A percentile compares a stretch with the other conserved stretches of the same genome.
Conservation (phyloP, 176 grass and related monocot species). For the Coix lacrymajobi region DNA sequence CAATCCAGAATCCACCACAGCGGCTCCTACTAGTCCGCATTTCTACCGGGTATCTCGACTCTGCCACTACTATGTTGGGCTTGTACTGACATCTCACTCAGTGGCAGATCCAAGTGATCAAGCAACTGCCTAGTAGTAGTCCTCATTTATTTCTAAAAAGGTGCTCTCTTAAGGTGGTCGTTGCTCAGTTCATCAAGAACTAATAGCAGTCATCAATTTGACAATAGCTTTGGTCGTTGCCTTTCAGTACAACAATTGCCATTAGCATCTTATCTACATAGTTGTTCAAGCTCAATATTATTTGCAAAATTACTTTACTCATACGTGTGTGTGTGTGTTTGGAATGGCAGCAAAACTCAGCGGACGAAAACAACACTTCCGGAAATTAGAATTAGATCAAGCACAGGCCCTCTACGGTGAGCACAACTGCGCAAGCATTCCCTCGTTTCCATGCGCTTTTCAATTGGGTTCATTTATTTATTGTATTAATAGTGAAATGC, state of each 20-base stretch:
- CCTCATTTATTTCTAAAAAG: background rate
- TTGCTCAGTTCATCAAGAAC: background rate
- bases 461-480: background rate
- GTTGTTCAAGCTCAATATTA: background rate
- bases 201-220: background rate
- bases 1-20: background rate
- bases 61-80: background rate
- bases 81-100: background rate
- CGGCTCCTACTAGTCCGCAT: background rate
- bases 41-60: background rate
- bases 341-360: slow-evolving; percentile 34
- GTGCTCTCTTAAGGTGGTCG: background rate
- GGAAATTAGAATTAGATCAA: slow-evolving; percentile 39
- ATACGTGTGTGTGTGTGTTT: background rate
- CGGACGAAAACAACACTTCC: slow-evolving; percentile 50
- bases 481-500: background rate
- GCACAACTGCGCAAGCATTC: background rate
- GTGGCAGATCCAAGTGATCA: background rate
- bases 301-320: background rate
- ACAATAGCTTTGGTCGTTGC: background rate
- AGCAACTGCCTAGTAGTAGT: background rate
- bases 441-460: background rate
- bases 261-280: background rate
- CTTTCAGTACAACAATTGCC: background rate
- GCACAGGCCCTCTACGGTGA: slow-evolving; percentile 44